Evolutionary conservation across 495 filamentous ascomycete genomes (phyloP), one percentile per base, ranked within the genome.

Genomic region (Terfezia claveryi): DNA sequence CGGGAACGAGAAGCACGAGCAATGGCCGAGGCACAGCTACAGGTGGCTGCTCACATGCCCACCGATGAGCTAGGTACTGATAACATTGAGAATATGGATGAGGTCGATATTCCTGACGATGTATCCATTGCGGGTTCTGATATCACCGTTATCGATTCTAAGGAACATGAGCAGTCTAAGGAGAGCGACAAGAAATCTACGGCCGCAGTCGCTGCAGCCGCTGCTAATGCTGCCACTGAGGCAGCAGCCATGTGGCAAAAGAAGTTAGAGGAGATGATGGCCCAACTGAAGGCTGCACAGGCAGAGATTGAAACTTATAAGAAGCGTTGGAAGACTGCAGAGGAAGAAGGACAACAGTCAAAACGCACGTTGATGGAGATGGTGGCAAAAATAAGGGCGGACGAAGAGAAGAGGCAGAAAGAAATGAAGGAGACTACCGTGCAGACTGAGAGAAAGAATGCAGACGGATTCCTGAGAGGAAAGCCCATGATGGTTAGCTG

Each of bases 1-100:
- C 78, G 82, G 65, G 91, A 98, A 68, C 77, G 83, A 38, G 74
- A 78, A 57, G 87, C 87, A 37, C 76, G 91, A 12, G 80, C 91
- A 57, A 73, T 75, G 44, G 89, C 88, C 2, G 91, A 98, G 67
- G 76, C 79, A 63, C 74, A 77, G 49, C 70, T 88, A 49, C 83
- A 93, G 58, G 41, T 46, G 12, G 14, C 12, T 14, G 17, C 14
- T 58, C 57, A 64, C 53, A 66, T 65, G 27, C 38, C 56, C 17
- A 67, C 51, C 60, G 16, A 50, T 50, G 17, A 14, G 41, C 14
- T 14, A 20, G 4, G 17, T 1, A 14, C 41, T 6, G 17, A 20
- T 10, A 53, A 58, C 10, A 67, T 64, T 54, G 54, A 58, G 36
- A 55, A 58, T 53, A 55, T 52, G 32, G 64, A 59, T 38, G 61